Percentiles rank a stretch among this genome's conserved stretches.
phyloP scores from a whole-genome alignment of 345 rosid genomes.

The Arabidopsis suecica region DNA sequence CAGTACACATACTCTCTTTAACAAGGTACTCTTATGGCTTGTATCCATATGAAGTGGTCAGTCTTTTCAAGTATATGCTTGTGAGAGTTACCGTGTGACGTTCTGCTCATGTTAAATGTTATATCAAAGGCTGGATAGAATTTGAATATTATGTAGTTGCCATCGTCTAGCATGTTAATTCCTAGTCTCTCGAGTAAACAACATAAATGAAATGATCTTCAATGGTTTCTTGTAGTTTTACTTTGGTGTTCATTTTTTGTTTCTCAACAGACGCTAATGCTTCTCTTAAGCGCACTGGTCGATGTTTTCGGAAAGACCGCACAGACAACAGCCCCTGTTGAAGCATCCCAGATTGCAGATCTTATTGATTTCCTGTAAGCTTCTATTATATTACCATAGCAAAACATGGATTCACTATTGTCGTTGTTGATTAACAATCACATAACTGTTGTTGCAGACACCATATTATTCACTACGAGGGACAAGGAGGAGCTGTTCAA shows the following conservation, averaged over 20 bases:
- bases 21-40: constrained; percentile 63
- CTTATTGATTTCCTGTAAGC: constrained; percentile 92
- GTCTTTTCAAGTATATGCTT: neutral
- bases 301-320: constrained; percentile 85
- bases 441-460: constrained; percentile 54
- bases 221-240: constrained; percentile 8
- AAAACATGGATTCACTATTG: neutral
- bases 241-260: constrained; percentile 13
- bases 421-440: constrained; percentile 3
- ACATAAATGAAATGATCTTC: constrained; percentile 3
- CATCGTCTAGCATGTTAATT: constrained; percentile 7
- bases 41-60: constrained; percentile 11
- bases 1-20: constrained; percentile 87
- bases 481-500: constrained; percentile 95
- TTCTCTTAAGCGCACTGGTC: constrained; percentile 68
- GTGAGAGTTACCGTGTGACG: constrained; percentile 1
- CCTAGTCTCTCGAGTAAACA: neutral
- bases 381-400: neutral
- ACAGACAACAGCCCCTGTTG: constrained; percentile 58
- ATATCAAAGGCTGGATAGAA: neutral
- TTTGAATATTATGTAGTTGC: constrained; percentile 1
- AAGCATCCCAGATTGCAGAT: constrained; percentile 85
- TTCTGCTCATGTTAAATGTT: neutral
- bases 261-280: constrained; percentile 62
- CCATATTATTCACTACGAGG: constrained; percentile 91